Conservation (phyloP, 106 monocot species). For the Apostasia ramifera region DNA sequence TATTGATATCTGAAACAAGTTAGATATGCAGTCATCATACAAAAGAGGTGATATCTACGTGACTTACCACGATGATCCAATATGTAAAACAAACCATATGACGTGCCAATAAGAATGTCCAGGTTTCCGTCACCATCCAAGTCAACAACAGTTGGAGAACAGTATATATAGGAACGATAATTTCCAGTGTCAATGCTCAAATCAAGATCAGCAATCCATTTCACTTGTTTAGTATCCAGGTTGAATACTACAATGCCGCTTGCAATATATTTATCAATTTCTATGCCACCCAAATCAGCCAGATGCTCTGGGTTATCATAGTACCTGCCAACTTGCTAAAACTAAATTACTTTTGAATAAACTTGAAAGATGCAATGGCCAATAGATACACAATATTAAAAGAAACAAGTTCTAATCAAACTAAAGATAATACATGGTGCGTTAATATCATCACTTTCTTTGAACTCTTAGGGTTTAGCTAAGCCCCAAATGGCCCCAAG, state of each 20-base stretch:
- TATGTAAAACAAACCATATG: slow-evolving; percentile 80
- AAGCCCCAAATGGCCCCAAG: too few species aligned
- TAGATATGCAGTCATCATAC: too few species aligned
- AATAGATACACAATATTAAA: slow-evolving; percentile 1
- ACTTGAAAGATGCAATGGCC: not conserved
- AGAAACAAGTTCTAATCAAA: not conserved
- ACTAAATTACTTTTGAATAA: slow-evolving; percentile 5
- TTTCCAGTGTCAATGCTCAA: slow-evolving; percentile 66
- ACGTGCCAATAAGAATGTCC: slow-evolving; percentile 94
- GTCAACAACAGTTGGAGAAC: slow-evolving; percentile 88
- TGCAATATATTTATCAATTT: slow-evolving; percentile 90
- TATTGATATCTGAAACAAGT: too few species aligned
- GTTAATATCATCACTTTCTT: too few species aligned
- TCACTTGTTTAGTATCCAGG: slow-evolving; percentile 90
- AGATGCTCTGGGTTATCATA: slow-evolving; percentile 75
- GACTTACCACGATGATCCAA: slow-evolving; percentile 87
- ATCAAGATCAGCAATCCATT: slow-evolving; percentile 87
- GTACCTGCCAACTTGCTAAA: slow-evolving; percentile 56
- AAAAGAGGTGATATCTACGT: not conserved
- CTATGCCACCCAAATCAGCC: slow-evolving; percentile 71
- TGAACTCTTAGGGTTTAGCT: too few species aligned
- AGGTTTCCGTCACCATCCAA: slow-evolving; percentile 96
- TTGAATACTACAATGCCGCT: slow-evolving; percentile 93
- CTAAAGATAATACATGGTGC: not conserved
- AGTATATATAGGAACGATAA: slow-evolving; percentile 74